Percentiles rank a stretch among this genome's conserved stretches.
Conservation (phyloP, 1,139 yeast species). For the Wickerhamomyces sp. region DNA sequence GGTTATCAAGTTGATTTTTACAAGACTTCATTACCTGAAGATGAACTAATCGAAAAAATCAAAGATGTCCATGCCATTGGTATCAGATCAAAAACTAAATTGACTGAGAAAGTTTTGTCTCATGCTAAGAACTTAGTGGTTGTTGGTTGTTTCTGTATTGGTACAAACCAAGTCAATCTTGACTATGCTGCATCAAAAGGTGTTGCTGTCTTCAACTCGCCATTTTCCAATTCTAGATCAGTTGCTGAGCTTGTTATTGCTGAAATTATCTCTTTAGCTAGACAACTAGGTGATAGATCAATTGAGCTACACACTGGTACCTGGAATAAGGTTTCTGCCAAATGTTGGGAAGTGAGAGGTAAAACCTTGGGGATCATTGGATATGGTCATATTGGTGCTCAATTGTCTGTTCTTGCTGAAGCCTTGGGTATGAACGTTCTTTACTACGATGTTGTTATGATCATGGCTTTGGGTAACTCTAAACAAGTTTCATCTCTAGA, state of each 20-base stretch:
- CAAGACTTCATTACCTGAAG: conserved; percentile 87
- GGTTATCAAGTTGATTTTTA: conserved; percentile 97
- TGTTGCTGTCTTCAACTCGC: conserved; percentile 96
- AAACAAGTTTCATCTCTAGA: conserved; percentile 84
- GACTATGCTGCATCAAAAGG: conserved; percentile 90
- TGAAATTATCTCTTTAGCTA: conserved; percentile 87
- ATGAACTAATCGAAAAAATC: conserved; percentile 90
- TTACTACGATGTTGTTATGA: conserved; percentile 86
- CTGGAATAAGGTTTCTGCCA: conserved; percentile 94
- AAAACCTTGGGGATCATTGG: conserved; percentile 96
- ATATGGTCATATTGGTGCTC: conserved; percentile 98
- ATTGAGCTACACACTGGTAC: conserved; percentile 95
- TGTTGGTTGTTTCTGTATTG: conserved; percentile 98
- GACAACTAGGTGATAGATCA: conserved; percentile 96
- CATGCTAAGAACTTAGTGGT: conserved; percentile 88
- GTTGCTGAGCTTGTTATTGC: conserved; percentile 98
- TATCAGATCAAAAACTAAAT: conserved; percentile 92
- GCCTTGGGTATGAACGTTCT: conserved; percentile 97
- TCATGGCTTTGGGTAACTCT: conserved; percentile 97
- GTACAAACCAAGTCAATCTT: conserved; percentile 96
- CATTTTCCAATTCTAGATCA: conserved; percentile 96
- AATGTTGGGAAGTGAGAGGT: conserved; percentile 99
- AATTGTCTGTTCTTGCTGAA: conserved; percentile 94
- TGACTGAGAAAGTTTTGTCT: conserved; percentile 70
- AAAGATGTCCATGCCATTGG: conserved; percentile 94